Evolutionary conservation across 306 rosid species (phyloP).

Genomic region (Inga leiocalycina): DNA sequence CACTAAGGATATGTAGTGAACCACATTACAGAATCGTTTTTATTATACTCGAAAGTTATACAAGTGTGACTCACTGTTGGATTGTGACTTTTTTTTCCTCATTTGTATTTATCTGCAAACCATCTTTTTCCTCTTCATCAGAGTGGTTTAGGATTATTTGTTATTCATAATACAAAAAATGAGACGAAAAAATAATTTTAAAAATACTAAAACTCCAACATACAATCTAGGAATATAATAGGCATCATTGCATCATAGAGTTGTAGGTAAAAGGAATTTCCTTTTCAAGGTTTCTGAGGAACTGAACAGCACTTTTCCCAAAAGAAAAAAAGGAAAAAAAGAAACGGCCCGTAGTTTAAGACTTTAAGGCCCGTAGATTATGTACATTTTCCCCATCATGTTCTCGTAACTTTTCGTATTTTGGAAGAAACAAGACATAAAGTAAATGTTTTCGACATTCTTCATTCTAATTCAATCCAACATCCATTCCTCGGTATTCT

Average conservation of each 20-base stretch:
- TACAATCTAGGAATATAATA: too few species aligned
- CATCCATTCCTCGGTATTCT: background rate
- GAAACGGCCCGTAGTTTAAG: background rate
- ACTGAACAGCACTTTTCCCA: background rate
- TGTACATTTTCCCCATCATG: too few species aligned
- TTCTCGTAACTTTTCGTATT: too few species aligned
- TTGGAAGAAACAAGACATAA: background rate
- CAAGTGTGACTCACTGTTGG: background rate
- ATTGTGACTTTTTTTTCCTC: background rate
- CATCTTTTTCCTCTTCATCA: background rate
- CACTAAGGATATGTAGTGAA: background rate
- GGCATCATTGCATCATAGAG: too few species aligned
- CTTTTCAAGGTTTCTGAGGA: too few species aligned
- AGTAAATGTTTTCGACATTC: background rate
- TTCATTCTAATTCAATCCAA: background rate
- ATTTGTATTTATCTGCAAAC: background rate
- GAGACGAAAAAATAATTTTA: too few species aligned
- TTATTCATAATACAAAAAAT: background rate
- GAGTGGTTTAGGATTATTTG: background rate
- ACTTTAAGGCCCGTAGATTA: background rate
- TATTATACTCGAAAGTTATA: background rate
- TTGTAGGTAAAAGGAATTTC: too few species aligned
- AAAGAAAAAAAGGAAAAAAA: too few species aligned
- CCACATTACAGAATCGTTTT: background rate
- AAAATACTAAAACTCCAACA: too few species aligned